Evolutionary conservation across 2,329 filamentous ascomycete species (phyloP), one percentile per base, ranked within the genome.

Genomic region (Monosporascus sp.): DNA sequence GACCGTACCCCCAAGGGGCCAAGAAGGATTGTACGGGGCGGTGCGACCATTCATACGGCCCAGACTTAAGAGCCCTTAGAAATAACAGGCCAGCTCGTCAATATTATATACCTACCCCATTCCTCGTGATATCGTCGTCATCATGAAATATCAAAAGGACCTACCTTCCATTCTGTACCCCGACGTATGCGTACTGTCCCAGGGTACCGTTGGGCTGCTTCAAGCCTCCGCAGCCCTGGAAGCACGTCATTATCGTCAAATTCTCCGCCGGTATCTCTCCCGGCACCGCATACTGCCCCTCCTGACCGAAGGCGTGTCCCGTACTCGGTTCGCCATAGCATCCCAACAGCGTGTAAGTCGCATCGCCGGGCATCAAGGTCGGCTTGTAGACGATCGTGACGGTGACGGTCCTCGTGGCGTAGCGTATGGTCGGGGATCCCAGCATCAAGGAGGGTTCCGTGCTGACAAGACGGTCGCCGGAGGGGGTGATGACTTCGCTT

Each of bases 331-430:
- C 54, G 16, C 56, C 51, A 41, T 66, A 68, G 27, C 64, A 68
- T 37, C 66, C 65, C 20, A 63, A 9, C 14, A 64, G 50, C 24
- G 56, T 54, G 36, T 61, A 64, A n/a, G 51, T 56, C 8, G 57
- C 52, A 45, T 58, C 56, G 17, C 57, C 60, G 1, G 63, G 59
- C 20, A 55, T 45, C 45, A 59, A 17, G 7, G 61, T 61, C 41
- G 63, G 65, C n/a, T 59, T 62, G 46, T 66, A 66, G 11, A 54
- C 54, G 57, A 68, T 59, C 16, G 61, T 65, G 5, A 61, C 61
- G 7, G 64, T 67, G 44, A 66, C 49, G 22, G 64, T 67, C 40
- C 66, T 54, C 16, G 61, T 67, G 20, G 57, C 27, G n/a, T 56
- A 19, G 14, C 52, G 31, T 48, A 48, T 31, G 22, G 24, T 51